Percentiles rank a stretch among this genome's conserved stretches.
phyloP scores from a whole-genome alignment of 805 yeast species.

The Nakazawaea populi region DNA sequence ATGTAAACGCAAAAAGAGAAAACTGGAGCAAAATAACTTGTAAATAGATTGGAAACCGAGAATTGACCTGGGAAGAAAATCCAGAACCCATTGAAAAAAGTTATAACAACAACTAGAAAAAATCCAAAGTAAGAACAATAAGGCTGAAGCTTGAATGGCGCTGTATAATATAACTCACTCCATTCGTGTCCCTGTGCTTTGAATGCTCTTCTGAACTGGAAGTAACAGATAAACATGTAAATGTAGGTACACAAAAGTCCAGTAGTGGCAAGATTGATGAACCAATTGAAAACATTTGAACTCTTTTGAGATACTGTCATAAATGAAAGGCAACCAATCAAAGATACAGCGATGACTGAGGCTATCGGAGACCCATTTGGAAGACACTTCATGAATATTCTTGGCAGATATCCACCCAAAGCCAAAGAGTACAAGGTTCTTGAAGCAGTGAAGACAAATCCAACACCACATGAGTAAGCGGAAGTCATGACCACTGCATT shows the following conservation, averaged over 20 bases:
- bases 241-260: conserved; percentile 61
- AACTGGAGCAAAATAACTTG: conserved; percentile 45
- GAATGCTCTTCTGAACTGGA: conserved; percentile 58
- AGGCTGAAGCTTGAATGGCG: conserved; percentile 55
- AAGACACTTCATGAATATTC: conserved; percentile 35
- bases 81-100: conserved; percentile 60
- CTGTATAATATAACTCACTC: conserved; percentile 30
- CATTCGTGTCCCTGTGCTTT: conserved; percentile 43
- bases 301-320: conserved; percentile 50
- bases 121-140: conserved; percentile 47
- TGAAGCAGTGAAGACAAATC: conserved; percentile 42
- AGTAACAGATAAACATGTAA: conserved; percentile 49
- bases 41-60: conserved; percentile 50
- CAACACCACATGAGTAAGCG: conserved; percentile 43
- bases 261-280: conserved; percentile 64
- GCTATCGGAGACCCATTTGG: conserved; percentile 41
- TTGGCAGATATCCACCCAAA: conserved; percentile 41
- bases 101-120: conserved; percentile 40
- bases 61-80: conserved; percentile 66
- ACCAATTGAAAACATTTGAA: conserved; percentile 63
- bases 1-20: conserved; percentile 45
- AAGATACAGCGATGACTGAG: conserved; percentile 34
- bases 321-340: conserved; percentile 40
- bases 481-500: conserved; percentile 36
- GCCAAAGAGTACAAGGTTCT: conserved; percentile 42